Evolutionary conservation across 164 flowering plant genomes (phyloP).

Genomic region (Annona cherimola): DNA sequence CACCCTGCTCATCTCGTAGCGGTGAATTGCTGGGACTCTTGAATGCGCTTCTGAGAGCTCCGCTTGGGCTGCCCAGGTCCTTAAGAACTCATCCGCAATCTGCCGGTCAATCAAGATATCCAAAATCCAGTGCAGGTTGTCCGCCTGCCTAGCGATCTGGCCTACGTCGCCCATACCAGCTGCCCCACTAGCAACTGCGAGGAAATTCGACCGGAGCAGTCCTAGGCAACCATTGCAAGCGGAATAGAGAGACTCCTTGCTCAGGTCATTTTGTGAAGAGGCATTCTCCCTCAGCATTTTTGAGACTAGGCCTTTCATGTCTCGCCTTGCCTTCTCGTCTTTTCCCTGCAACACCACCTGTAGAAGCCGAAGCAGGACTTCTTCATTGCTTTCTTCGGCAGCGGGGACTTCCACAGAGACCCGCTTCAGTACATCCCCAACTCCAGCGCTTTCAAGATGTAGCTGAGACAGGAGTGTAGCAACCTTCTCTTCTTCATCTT

Average conservation of each 20-base stretch:
- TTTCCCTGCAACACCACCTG: slow-evolving; percentile 87
- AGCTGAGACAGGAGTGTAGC: slow-evolving; percentile 71
- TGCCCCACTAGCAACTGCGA: slow-evolving; percentile 34
- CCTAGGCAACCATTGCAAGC: slow-evolving; percentile 70
- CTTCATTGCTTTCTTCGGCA: slow-evolving; percentile 41
- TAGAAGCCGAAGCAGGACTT: slow-evolving; percentile 58
- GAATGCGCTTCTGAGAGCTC: slow-evolving; percentile 67
- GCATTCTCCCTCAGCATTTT: slow-evolving; percentile 81
- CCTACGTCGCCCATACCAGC: slow-evolving; percentile 33
- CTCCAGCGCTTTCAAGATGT: slow-evolving; percentile 67
- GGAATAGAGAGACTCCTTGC: slow-evolving; percentile 73
- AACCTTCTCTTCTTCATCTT: slow-evolving; percentile 94
- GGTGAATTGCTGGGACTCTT: slow-evolving; percentile 66
- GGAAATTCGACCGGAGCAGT: slow-evolving; percentile 48
- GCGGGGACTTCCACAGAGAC: slow-evolving; percentile 61
- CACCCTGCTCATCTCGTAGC: slow-evolving; percentile 76
- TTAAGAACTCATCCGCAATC: slow-evolving; percentile 77
- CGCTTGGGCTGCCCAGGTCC: slow-evolving; percentile 69
- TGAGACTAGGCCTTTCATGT: slow-evolving; percentile 79
- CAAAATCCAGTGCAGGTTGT: slow-evolving; percentile 84
- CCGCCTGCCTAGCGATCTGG: slow-evolving; percentile 79
- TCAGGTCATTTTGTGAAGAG: slow-evolving; percentile 58
- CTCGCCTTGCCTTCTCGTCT: slow-evolving; percentile 94
- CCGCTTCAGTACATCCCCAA: slow-evolving; percentile 80
- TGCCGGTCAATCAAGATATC: slow-evolving; percentile 90